A percentile compares a stretch with the other conserved stretches of the same genome.
Evolutionary conservation across 1,284 basidiomycete genomes (phyloP).

Genomic region (Naganishia sp.): DNA sequence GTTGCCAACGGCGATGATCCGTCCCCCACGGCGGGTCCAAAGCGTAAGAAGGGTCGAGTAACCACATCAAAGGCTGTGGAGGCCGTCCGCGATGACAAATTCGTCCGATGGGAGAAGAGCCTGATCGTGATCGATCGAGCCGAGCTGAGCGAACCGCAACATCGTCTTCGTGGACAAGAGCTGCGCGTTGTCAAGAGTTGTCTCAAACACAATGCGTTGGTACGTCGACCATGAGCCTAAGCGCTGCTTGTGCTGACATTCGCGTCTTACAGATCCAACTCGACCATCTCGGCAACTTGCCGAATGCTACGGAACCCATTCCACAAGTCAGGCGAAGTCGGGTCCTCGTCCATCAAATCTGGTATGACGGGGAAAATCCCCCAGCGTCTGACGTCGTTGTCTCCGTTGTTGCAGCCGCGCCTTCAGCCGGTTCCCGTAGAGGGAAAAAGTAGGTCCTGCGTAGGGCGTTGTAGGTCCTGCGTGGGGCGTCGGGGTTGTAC

Average conservation of each 20-base stretch:
- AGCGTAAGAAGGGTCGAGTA: conserved; percentile 25
- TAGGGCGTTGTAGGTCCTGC: not conserved
- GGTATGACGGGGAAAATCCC: conserved; percentile 71
- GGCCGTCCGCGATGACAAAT: conserved; percentile 55
- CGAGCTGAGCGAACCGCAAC: conserved; percentile 38
- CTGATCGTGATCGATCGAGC: conserved; percentile 52
- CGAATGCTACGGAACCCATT: conserved; percentile 64
- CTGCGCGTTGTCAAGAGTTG: conserved; percentile 61
- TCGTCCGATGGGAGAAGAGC: conserved; percentile 77
- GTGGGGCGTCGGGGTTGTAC: not conserved
- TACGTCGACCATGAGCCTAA: not conserved
- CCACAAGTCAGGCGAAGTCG: conserved; percentile 65
- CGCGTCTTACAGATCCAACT: conserved; percentile 60
- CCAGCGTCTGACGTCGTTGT: conserved; percentile 33
- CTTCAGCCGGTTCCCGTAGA: conserved; percentile 4
- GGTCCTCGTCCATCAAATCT: conserved; percentile 72
- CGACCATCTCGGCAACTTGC: conserved; percentile 73
- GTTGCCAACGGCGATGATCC: conserved; percentile 50
- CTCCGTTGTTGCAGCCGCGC: not conserved
- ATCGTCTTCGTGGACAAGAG: conserved; percentile 19
- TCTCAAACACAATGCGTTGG: conserved; percentile 55
- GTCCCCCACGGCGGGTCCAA: conserved; percentile 38
- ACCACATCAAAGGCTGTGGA: conserved; percentile 38
- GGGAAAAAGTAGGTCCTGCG: conserved; percentile 4
- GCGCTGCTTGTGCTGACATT: not conserved